Evolutionary conservation across 2,329 filamentous ascomycete species (phyloP).

Genomic region (Alternaria consortialis): DNA sequence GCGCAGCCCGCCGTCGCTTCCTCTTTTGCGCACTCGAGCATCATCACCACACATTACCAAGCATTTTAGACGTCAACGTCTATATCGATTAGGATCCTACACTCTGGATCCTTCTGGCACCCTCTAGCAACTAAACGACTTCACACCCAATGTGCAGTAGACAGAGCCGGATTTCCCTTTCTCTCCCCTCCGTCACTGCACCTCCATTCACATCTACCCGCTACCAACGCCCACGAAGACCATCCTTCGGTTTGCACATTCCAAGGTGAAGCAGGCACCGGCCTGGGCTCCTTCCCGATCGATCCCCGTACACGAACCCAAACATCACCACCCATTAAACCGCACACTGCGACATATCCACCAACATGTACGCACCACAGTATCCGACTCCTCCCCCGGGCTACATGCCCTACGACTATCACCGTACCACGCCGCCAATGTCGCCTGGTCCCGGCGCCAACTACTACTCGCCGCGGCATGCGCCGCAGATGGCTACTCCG

Average conservation of each 20-base stretch:
- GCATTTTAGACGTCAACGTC: conserved; percentile 36
- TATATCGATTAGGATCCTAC: conserved; percentile 25
- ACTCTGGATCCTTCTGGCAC: conserved; percentile 49
- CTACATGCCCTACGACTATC: conserved; percentile 51
- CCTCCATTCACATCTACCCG: conserved; percentile 34
- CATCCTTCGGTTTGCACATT: conserved; percentile 41
- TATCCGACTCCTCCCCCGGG: conserved; percentile 49
- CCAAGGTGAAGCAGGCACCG: conserved; percentile 48
- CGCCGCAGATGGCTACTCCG: conserved; percentile 59
- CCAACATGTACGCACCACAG: conserved; percentile 43
- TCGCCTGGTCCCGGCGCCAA: conserved; percentile 57
- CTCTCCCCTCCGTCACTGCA: conserved; percentile 45
- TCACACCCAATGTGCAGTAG: conserved; percentile 50
- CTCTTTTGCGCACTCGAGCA: conserved; percentile 27
- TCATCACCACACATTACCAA: conserved; percentile 38
- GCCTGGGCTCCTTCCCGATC: conserved; percentile 34
- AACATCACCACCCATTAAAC: conserved; percentile 4
- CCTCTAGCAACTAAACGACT: conserved; percentile 23
- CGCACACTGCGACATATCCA: conserved; percentile 16
- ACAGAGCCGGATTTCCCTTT: conserved; percentile 41
- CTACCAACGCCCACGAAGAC: conserved; percentile 30
- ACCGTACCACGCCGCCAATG: conserved; percentile 49
- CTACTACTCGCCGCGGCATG: conserved; percentile 65
- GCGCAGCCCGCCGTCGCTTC: conserved; percentile 30
- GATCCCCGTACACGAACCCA: conserved; percentile 11